phyloP scores from a whole-genome alignment of 1,284 basidiomycete species.

The Melampsora americana region DNA sequence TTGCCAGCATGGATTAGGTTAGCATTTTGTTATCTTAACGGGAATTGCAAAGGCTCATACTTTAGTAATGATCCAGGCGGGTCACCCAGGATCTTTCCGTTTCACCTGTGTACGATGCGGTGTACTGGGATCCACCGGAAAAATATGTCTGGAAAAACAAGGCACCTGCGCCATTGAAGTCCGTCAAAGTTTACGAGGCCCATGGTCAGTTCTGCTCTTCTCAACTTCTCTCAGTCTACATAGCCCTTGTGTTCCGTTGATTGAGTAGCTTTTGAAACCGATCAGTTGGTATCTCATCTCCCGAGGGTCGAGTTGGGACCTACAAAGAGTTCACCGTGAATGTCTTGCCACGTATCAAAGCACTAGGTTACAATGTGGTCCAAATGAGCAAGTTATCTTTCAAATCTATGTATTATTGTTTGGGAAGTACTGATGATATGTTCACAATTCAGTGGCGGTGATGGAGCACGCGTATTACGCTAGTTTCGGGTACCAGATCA shows the following conservation, averaged over 20 bases:
- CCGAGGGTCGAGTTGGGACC: slow-evolving; percentile 79
- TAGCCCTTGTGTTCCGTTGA: neutral
- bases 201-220: slow-evolving; percentile 59
- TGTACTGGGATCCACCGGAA: slow-evolving; percentile 93
- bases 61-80: slow-evolving; percentile 56
- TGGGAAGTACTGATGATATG: neutral
- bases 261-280: neutral
- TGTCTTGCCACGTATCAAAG: slow-evolving; percentile 79
- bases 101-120: slow-evolving; percentile 88
- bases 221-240: neutral
- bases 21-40: slow-evolving; percentile 19
- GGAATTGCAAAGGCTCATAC: neutral
- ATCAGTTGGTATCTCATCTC: slow-evolving; percentile 84
- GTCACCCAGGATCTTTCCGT: slow-evolving; percentile 88
- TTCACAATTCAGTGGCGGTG: slow-evolving; percentile 57
- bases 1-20: slow-evolving; percentile 83
- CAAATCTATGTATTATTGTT: neutral
- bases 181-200: slow-evolving; percentile 86
- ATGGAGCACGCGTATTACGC: slow-evolving; percentile 99
- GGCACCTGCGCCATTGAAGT: slow-evolving; percentile 64
- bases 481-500: slow-evolving; percentile 98
- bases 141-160: slow-evolving; percentile 78
- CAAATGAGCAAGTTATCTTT: slow-evolving; percentile 61
- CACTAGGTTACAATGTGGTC: slow-evolving; percentile 91
- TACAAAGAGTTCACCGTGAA: slow-evolving; percentile 92